Evolutionary conservation across 768 basidiomycete species (phyloP).

Genomic region (Agaricus sinodeliciosus): DNA sequence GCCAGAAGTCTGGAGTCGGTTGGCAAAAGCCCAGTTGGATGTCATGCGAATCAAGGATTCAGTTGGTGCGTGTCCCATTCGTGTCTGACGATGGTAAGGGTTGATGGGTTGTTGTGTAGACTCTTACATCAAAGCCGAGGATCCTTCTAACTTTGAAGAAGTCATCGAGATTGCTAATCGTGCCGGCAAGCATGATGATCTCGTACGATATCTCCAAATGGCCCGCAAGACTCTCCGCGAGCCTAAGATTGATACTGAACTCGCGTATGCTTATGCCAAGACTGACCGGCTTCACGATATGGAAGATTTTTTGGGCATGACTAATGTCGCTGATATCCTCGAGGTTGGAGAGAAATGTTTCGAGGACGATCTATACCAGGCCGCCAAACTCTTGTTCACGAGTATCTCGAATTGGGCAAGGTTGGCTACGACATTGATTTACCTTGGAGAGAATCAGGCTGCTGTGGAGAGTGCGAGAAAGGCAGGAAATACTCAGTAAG

Average conservation of each 20-base stretch:
- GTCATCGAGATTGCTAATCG: conserved; percentile 94
- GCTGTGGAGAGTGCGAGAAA: conserved; percentile 99
- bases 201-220: conserved; percentile 98
- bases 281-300: conserved; percentile 93
- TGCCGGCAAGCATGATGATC: conserved; percentile 90
- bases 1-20: conserved; percentile 94
- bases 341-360: conserved; percentile 99
- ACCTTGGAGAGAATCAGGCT: conserved; percentile 95
- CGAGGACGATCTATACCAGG: conserved; percentile 96
- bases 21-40: conserved; percentile 98
- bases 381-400: conserved; percentile 89
- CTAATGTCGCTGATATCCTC: conserved; percentile 95
- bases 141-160: conserved; percentile 89
- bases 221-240: conserved; percentile 95
- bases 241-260: conserved; percentile 95
- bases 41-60: conserved; percentile 97
- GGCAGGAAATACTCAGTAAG: conserved; percentile 96
- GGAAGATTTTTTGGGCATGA: conserved; percentile 99
- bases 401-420: conserved; percentile 99
- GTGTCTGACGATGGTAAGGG: background rate
- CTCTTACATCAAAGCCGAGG: conserved; percentile 97
- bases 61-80: conserved; percentile 56
- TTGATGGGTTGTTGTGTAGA: conserved; percentile 35
- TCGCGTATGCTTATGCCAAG: conserved; percentile 98
- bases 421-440: conserved; percentile 95